Base-by-base conservation (phyloP, 208 protist species). In the Porcisia hertigi region DNA sequence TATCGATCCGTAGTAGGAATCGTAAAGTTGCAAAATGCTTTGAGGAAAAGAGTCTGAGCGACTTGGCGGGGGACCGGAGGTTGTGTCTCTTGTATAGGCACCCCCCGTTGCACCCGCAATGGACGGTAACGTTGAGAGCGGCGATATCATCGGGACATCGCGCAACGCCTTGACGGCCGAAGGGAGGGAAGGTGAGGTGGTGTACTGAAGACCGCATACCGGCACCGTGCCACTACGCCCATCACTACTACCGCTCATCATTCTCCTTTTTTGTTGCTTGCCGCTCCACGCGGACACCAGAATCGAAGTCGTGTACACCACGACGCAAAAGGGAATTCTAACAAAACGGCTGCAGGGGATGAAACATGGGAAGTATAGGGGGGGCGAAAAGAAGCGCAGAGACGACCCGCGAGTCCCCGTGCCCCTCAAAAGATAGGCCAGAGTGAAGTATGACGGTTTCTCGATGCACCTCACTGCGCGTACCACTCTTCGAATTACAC, bases 101-200 rank as follows among this genome's bases (percentile, higher is more conserved):
- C 52, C 14, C n/a, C n/a, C 52, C 6, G 34, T 60, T 2, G 18
- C 47, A 6, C 34, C 55, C 25, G 70, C 20, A 47, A 53, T 52
- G 39, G 47, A 59, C 11, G 55, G 49, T n/a, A 30, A 47, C 36
- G 47, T 52, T 16, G 47, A 41, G 73, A 67, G 36, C 14, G 30
- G n/a, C 75, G 47, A 47, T 73, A 53, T 69, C 63, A 73, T 11
- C 64, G 57, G 47, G 74, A 77, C n/a, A 72, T 76, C 70, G 69
- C 69, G 62, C 62, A 52, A 36, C 53, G 73, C 66, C 43, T 88
- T 78, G 9, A 77, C 69, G 0, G 79, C 77, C 4, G 75, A 80
- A 3, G 89, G 87, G 9, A 94, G 64, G n/a, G 83, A 88, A 0
- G 85, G 85, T 0, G 89, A 91, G 11, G 85, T 82, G 36, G 88